Conservation (phyloP, 83 land plant genomes). For the Larix sibirica region DNA sequence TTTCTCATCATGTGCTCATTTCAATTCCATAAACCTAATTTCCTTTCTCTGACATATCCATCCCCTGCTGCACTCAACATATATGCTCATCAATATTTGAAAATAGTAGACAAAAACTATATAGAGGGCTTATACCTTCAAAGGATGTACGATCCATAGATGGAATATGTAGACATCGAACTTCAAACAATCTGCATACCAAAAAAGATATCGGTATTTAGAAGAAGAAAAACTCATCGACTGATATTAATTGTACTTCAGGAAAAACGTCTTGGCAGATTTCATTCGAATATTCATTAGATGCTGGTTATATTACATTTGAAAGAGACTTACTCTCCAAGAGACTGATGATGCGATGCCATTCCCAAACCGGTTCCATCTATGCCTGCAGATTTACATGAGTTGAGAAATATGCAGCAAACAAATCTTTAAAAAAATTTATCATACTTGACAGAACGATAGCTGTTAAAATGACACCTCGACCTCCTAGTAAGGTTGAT, state of each 20-base stretch:
- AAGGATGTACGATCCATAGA: slow-evolving; percentile 61
- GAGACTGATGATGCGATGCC: slow-evolving; percentile 47
- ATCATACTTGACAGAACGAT: too few relatives aligned
- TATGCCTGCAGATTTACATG: slow-evolving; percentile 41
- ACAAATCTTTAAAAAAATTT: not conserved
- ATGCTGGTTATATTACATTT: not conserved
- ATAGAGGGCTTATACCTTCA: slow-evolving; percentile 33
- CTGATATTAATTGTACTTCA: not conserved
- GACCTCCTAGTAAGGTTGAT: too few relatives aligned
- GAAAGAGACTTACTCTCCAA: slow-evolving; percentile 51
- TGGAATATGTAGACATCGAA: slow-evolving; percentile 80
- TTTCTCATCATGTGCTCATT: not conserved
- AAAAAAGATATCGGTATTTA: not conserved
- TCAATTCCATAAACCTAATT: not conserved
- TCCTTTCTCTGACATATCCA: not conserved
- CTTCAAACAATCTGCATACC: slow-evolving; percentile 62
- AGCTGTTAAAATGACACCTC: too few relatives aligned
- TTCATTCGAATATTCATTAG: not conserved
- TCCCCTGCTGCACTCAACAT: not conserved
- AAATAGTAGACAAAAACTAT: not conserved
- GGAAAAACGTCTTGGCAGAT: too few relatives aligned
- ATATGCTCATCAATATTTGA: not conserved
- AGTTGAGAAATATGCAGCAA: not conserved
- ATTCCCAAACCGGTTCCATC: slow-evolving; percentile 77
- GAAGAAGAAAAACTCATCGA: not conserved